Evolutionary conservation across 768 basidiomycete species (phyloP).

Genomic region (Lactarius vividus): DNA sequence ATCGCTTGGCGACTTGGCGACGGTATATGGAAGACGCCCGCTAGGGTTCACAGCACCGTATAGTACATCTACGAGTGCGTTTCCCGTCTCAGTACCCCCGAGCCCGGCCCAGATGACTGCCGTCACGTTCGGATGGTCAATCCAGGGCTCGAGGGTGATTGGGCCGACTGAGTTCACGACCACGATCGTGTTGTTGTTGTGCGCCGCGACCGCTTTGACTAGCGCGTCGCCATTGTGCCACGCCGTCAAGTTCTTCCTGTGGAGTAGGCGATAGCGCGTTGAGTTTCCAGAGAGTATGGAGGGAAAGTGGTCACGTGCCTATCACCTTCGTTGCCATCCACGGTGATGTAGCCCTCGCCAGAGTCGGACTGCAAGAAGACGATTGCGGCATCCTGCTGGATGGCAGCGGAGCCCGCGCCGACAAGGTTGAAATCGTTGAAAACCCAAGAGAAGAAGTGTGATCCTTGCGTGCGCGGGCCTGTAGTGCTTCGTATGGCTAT

Average conservation of each 20-base stretch:
- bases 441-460: constrained; percentile 66
- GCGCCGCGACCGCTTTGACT: constrained; percentile 61
- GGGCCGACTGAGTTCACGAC: constrained; percentile 52
- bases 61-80: constrained; percentile 70
- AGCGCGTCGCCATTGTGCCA: constrained; percentile 37
- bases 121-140: constrained; percentile 44
- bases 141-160: constrained; percentile 43
- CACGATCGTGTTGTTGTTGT: constrained; percentile 71
- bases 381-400: constrained; percentile 56
- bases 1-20: constrained; percentile 49
- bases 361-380: constrained; percentile 79
- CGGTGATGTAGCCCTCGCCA: constrained; percentile 75
- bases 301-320: constrained; percentile 31
- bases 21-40: constrained; percentile 65
- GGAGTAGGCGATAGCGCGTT: neutral
- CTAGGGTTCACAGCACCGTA: constrained; percentile 74
- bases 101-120: constrained; percentile 34
- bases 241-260: constrained; percentile 34
- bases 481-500: constrained; percentile 79
- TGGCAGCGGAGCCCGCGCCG: constrained; percentile 27
- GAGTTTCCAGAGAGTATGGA: neutral
- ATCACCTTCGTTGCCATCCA: constrained; percentile 74
- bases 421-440: constrained; percentile 65
- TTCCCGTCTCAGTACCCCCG: constrained; percentile 64
- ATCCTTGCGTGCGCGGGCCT: constrained; percentile 63